Evolutionary conservation across 139 green algal species (phyloP).

Genomic region (Dunaliella primolecta): DNA sequence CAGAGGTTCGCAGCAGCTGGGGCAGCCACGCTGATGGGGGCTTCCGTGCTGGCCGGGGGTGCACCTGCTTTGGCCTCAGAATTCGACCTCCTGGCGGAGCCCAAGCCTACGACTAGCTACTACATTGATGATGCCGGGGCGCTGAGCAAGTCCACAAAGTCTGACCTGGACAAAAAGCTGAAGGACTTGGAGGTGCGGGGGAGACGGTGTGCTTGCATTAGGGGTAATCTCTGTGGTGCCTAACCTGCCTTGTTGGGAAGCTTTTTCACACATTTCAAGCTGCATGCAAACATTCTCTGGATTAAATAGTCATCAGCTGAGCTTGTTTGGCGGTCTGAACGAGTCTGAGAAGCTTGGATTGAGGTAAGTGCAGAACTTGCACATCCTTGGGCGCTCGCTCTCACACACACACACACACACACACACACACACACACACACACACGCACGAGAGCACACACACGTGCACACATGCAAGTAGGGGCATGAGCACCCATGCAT

Average conservation of each 20-base stretch:
- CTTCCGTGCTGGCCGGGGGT: not conserved
- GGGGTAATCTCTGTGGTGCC: too few species aligned
- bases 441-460: not conserved
- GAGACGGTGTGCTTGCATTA: too few species aligned
- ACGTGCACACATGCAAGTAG: not conserved
- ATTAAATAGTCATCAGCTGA: too few species aligned
- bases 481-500: not conserved
- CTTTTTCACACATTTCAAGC: too few species aligned
- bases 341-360: too few species aligned
- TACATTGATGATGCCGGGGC: conserved; percentile 88
- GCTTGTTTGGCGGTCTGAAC: too few species aligned
- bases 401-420: not conserved
- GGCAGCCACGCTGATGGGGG: not conserved
- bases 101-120: conserved; percentile 66
- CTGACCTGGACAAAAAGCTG: conserved; percentile 70
- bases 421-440: not conserved
- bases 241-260: too few species aligned
- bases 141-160: conserved; percentile 74
- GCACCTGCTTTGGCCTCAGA: conserved; percentile 41
- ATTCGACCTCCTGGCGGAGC: conserved; percentile 85
- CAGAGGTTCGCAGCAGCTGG: conserved; percentile 3
- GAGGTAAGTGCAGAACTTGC: too few species aligned
- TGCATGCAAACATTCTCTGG: too few species aligned
- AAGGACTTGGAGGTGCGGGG: conserved; percentile 75
- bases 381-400: too few species aligned